Evolutionary conservation across 371 early-diverging fungal genomes (phyloP), one percentile per base, ranked within the genome.

Genomic region (Umbelopsis sp.): DNA sequence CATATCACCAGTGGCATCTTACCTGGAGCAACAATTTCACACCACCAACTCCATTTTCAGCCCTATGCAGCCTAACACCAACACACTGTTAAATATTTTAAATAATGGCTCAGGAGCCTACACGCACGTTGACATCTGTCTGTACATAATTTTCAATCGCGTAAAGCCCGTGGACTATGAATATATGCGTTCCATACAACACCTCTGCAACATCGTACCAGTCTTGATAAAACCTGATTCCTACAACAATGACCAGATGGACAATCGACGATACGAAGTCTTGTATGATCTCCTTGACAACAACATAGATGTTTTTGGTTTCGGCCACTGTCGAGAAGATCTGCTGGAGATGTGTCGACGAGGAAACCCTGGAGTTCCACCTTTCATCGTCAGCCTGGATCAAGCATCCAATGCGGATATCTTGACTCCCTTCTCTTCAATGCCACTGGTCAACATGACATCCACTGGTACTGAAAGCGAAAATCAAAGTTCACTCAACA

Each of bases 131-230:
- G 92, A 94, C 69, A 85, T 78, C 6, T 89, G 89, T 71, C 72
- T 94, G 14, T 92, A 90, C 67, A 72, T 89, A 45, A 86, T 89
- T 51, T 78, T 87, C 63, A 87, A 87, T 72, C 80, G 90, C 35
- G 48, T 90, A 11, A 89, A 90, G 72, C 83, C 89, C 44, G 88
- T 89, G n/a, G 93, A 93, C 72, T 74, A 91, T 48, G 92, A 92
- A 74, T 92, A 85, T 74, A 87, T 91, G 87, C 82, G 85, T 35
- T 71, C 78, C 10, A 72, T 91, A n/a, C 82, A 83, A 29, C 80
- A 85, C 35, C 70, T 85, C 64, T 84, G 85, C 69, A 86, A 84
- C 72, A 76, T 91, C 53, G 79, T 91, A 37, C 92, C 91, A 3
- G 80, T 90, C 51, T 85, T 91, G 63, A 74, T 86, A 51, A 88